These are phyloP conservation scores for Candida coquimbonensis DNA, from an alignment of 805 yeast genomes.

Conservation along the genomic window DNA sequence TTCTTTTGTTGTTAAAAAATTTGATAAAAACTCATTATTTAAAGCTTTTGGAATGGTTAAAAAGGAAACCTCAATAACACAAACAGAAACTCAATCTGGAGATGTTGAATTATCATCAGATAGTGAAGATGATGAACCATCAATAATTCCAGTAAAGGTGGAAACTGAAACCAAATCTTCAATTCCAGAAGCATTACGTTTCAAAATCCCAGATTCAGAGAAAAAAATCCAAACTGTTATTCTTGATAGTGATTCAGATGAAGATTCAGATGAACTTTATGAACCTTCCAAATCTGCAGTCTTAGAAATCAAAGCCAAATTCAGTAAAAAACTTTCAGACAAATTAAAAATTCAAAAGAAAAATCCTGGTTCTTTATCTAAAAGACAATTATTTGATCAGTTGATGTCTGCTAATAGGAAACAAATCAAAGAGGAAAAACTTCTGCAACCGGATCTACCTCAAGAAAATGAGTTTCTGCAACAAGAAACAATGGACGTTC, in stretches of 20 bases:
- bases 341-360: slow-evolving; percentile 7
- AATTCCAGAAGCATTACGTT: neutral
- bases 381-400: slow-evolving; percentile 27
- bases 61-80: neutral
- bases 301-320: slow-evolving; percentile 28
- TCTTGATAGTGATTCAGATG: slow-evolving; percentile 18
- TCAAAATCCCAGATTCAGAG: slow-evolving; percentile 3
- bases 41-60: slow-evolving; percentile 17
- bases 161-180: neutral
- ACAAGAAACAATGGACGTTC: slow-evolving; percentile 17
- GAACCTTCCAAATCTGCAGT: slow-evolving; percentile 27
- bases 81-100: slow-evolving; percentile 4
- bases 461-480: slow-evolving; percentile 24
- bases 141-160: neutral
- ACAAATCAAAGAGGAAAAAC: slow-evolving; percentile 45
- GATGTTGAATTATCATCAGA: slow-evolving; percentile 8
- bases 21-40: slow-evolving; percentile 14
- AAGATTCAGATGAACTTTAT: slow-evolving; percentile 8
- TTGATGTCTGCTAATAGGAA: slow-evolving; percentile 38
- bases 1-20: slow-evolving; percentile 12
- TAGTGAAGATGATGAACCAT: slow-evolving; percentile 9
- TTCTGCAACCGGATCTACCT: slow-evolving; percentile 37
- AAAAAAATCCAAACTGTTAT: slow-evolving; percentile 6
- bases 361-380: slow-evolving; percentile 13
- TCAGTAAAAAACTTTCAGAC: slow-evolving; percentile 22